Evolutionary conservation across 2,329 filamentous ascomycete species (phyloP).

Genomic region (Stagonosporopsis chrysanthemi): DNA sequence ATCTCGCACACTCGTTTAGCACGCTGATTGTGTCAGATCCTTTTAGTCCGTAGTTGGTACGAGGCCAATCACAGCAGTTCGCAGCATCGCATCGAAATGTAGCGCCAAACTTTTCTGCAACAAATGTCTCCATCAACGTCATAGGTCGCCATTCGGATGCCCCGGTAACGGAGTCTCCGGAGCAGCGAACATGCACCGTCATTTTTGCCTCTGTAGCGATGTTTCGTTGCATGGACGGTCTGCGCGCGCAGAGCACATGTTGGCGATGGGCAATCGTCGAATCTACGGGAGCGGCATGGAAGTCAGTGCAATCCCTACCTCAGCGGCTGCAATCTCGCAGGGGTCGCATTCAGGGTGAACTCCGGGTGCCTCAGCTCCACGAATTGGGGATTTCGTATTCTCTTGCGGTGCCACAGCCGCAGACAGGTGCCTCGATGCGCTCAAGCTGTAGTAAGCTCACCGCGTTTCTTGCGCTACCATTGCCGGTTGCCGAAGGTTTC

Average conservation of each 20-base stretch:
- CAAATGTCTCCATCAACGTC: constrained; percentile 18
- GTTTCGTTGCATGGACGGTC: not conserved
- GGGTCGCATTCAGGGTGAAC: not conserved
- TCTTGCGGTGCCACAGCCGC: constrained; percentile 9
- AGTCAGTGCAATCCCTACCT: constrained; percentile 9
- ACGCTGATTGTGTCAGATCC: not conserved
- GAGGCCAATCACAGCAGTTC: constrained; percentile 3
- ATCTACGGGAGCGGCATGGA: not conserved
- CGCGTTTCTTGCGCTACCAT: constrained; percentile 9
- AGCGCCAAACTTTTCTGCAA: constrained; percentile 12
- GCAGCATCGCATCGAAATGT: not conserved
- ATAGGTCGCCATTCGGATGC: constrained; percentile 7
- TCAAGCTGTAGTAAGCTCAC: constrained; percentile 6
- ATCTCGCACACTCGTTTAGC: constrained; percentile 8
- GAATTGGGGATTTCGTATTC: constrained; percentile 13
- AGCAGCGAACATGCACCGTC: not conserved
- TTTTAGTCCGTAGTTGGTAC: constrained; percentile 1
- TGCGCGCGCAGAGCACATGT: not conserved
- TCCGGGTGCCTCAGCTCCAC: constrained; percentile 3
- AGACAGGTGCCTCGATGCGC: not conserved
- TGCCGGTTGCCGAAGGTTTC: constrained; percentile 19
- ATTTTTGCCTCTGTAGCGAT: not conserved
- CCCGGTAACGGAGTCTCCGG: not conserved
- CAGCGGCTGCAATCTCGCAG: constrained; percentile 5
- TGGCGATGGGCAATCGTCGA: not conserved